Evolutionary conservation across 257 asterid species (phyloP).

Genomic region (Haberlea rhodopensis): DNA sequence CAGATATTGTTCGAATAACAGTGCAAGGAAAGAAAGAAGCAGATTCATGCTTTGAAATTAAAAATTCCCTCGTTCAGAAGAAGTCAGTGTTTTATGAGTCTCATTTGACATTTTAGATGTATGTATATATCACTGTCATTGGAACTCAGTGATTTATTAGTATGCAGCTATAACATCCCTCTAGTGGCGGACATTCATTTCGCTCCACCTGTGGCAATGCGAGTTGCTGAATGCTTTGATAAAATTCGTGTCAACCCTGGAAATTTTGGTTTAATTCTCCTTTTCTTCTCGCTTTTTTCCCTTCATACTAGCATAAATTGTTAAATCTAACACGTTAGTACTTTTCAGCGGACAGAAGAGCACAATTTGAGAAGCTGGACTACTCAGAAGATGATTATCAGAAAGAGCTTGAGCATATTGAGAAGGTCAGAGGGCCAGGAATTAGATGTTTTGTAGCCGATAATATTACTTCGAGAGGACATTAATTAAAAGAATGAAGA

Average conservation of each 20-base stretch:
- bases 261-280: conserved; percentile 66
- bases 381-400: conserved; percentile 96
- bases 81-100: conserved; percentile 47
- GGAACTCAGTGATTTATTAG: conserved; percentile 22
- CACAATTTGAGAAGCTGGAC: conserved; percentile 90
- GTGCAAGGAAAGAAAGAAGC: conserved; percentile 99
- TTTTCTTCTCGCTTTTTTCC: background rate
- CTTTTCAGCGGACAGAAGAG: conserved; percentile 95
- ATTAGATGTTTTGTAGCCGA: conserved; percentile 10
- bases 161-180: conserved; percentile 78
- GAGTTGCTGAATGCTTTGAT: conserved; percentile 96
- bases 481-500: background rate
- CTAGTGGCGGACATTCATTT: conserved; percentile 98
- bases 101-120: conserved; percentile 18
- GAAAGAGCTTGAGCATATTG: conserved; percentile 95
- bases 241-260: conserved; percentile 99
- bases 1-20: conserved; percentile 91
- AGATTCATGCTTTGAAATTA: conserved; percentile 88
- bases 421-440: conserved; percentile 53
- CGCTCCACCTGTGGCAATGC: conserved; percentile 92
- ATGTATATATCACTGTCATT: background rate
- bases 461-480: conserved; percentile 1
- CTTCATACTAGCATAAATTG: background rate
- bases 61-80: conserved; percentile 88
- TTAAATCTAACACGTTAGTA: conserved; percentile 20